A percentile compares a stretch with the other conserved stretches of the same genome.
phyloP scores from a whole-genome alignment of 177 flowering plant genomes.

The Vitis hybrid region DNA sequence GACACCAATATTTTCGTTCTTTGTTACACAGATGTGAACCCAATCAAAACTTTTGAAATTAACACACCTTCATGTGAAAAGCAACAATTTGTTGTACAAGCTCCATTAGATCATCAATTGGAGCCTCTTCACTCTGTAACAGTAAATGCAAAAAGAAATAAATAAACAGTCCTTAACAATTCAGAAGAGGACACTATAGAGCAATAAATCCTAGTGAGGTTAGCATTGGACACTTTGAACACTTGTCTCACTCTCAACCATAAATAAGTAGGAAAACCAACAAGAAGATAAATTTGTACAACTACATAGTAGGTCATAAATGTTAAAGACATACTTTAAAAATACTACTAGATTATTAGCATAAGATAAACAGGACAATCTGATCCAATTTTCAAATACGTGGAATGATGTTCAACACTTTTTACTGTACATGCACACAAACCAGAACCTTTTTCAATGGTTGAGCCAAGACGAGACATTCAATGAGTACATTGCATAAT shows the following conservation, averaged over 20 bases:
- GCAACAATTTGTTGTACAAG: constrained; percentile 89
- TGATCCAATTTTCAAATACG: too few species aligned
- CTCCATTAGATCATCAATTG: constrained; percentile 79
- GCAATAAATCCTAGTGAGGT: too few species aligned
- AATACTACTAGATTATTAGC: too few species aligned
- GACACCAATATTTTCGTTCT: too few species aligned
- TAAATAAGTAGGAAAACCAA: neutral
- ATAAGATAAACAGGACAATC: too few species aligned
- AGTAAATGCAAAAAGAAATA: neutral
- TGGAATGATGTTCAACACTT: neutral
- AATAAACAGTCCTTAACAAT: neutral
- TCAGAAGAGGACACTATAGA: too few species aligned
- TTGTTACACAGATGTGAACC: neutral
- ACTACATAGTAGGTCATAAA: neutral
- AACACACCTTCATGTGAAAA: constrained; percentile 88
- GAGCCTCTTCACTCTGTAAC: constrained; percentile 64
- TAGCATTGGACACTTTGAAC: neutral
- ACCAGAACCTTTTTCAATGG: neutral
- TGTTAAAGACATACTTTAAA: too few species aligned
- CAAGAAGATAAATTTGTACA: neutral
- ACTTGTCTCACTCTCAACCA: neutral
- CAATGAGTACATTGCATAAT: neutral
- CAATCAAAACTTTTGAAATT: neutral
- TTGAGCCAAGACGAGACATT: neutral
- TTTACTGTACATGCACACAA: neutral